A percentile compares a stretch with the other conserved stretches of the same genome.
These are phyloP conservation scores for Hymenoscyphus repandus DNA, from an alignment of 2,329 filamentous ascomycete species.

Conservation along the genomic window DNA sequence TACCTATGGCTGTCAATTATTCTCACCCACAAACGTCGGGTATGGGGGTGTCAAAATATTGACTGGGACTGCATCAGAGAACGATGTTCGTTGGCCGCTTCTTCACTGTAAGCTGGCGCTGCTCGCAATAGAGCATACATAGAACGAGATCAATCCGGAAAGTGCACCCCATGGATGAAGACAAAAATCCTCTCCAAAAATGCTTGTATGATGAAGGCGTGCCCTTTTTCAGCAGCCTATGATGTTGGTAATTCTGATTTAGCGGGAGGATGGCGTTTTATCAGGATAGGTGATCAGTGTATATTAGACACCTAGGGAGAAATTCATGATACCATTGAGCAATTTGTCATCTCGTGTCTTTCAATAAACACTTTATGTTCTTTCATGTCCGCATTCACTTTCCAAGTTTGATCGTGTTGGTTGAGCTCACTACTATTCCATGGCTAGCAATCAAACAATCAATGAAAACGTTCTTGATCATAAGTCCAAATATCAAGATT, in stretches of 20 bases:
- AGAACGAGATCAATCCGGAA: neutral
- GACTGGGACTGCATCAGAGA: neutral
- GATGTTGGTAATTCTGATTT: constrained; percentile 3
- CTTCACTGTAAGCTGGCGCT: neutral
- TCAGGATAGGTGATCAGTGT: neutral
- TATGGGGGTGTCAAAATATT: neutral
- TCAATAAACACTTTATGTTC: too few relatives aligned
- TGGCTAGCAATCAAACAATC: too few relatives aligned
- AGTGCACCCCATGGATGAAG: constrained; percentile 1
- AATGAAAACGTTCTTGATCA: too few relatives aligned
- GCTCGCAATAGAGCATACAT: constrained; percentile 5
- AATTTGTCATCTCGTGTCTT: too few relatives aligned
- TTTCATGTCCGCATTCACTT: too few relatives aligned
- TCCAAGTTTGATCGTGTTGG: too few relatives aligned
- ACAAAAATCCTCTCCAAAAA: neutral
- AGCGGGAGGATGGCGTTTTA: constrained; percentile 7
- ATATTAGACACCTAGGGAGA: too few relatives aligned
- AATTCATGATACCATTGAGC: too few relatives aligned
- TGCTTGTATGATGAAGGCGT: constrained; percentile 12
- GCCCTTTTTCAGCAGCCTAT: neutral
- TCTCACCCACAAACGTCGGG: neutral
- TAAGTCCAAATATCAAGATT: too few relatives aligned
- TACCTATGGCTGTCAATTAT: neutral
- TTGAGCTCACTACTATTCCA: too few relatives aligned
- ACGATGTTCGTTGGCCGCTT: neutral